phyloP scores from a whole-genome alignment of 257 asterid genomes.

The Ilex aquifolium region DNA sequence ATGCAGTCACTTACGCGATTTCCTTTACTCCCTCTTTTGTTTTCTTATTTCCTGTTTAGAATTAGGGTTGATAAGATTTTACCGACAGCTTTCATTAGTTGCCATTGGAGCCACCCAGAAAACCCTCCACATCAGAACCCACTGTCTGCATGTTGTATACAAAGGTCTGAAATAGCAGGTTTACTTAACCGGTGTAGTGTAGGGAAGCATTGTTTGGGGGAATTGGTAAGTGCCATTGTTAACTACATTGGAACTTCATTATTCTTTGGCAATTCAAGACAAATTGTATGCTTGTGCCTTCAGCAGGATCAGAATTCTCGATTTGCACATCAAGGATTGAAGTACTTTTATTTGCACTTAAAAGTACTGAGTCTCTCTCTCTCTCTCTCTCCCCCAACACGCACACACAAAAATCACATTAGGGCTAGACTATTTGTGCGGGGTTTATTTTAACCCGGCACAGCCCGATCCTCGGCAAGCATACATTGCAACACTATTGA shows the following conservation, averaged over 20 bases:
- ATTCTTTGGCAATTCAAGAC: conserved; percentile 20
- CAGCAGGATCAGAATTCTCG: too few relatives aligned
- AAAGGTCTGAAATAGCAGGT: conserved; percentile 15
- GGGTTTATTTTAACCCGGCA: too few relatives aligned
- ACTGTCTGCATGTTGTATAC: conserved; percentile 21
- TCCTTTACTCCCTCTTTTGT: background rate
- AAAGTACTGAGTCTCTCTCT: too few relatives aligned
- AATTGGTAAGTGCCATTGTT: conserved; percentile 3
- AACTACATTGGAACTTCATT: conserved; percentile 9
- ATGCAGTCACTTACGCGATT: background rate
- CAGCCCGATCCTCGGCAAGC: too few relatives aligned
- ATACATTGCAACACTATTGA: too few relatives aligned
- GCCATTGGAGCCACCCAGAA: conserved; percentile 3
- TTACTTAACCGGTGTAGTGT: background rate
- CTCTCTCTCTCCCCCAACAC: too few relatives aligned
- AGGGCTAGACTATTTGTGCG: too few relatives aligned
- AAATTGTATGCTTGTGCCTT: conserved; percentile 1
- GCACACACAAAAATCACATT: too few relatives aligned
- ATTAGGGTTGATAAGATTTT: conserved; percentile 10
- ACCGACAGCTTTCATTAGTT: background rate
- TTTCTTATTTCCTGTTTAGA: conserved; percentile 1
- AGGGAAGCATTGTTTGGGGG: background rate
- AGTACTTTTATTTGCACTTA: too few relatives aligned
- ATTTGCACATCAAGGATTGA: too few relatives aligned
- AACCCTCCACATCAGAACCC: background rate